These are phyloP conservation scores for Dendryphion nanum DNA, from an alignment of 2,329 filamentous ascomycete species.

Conservation along the genomic window DNA sequence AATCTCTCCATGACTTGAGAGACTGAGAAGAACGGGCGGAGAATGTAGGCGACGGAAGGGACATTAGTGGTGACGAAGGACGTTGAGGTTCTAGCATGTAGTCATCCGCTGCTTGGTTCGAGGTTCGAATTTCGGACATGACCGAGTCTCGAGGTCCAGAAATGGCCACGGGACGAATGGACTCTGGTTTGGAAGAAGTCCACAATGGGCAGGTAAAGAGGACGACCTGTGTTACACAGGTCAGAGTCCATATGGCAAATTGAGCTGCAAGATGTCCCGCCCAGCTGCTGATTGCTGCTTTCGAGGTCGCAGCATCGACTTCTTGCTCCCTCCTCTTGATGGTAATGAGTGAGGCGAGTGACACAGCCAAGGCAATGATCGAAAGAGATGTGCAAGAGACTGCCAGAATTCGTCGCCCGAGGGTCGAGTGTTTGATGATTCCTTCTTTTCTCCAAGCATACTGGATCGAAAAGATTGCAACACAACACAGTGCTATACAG, in stretches of 20 bases:
- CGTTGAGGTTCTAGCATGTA: constrained; percentile 22
- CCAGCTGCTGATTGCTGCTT: constrained; percentile 19
- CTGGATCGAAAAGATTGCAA: constrained; percentile 29
- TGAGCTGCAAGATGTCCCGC: constrained; percentile 31
- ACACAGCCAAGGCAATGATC: constrained; percentile 21
- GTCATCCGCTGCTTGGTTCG: constrained; percentile 21
- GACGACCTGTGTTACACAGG: constrained; percentile 27
- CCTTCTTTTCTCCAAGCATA: constrained; percentile 28
- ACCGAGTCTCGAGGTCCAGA: constrained; percentile 35
- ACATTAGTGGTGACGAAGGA: constrained; percentile 25
- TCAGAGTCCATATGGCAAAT: constrained; percentile 33
- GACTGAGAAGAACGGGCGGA: constrained; percentile 36
- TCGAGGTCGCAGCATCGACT: constrained; percentile 12
- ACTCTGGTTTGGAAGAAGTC: constrained; percentile 16
- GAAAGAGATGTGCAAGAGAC: constrained; percentile 22
- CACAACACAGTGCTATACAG: constrained; percentile 25
- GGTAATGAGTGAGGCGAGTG: constrained; percentile 25
- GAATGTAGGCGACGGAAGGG: constrained; percentile 36
- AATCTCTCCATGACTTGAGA: constrained; percentile 35
- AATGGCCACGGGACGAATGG: constrained; percentile 8
- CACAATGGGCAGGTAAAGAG: constrained; percentile 30
- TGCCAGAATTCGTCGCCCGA: constrained; percentile 17
- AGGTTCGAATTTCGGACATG: constrained; percentile 33
- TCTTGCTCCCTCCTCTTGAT: constrained; percentile 23
- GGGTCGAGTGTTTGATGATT: constrained; percentile 17